Conservation (phyloP, 495 filamentous ascomycete species). For the Aspergillus sclerotiicarbonarius region DNA sequence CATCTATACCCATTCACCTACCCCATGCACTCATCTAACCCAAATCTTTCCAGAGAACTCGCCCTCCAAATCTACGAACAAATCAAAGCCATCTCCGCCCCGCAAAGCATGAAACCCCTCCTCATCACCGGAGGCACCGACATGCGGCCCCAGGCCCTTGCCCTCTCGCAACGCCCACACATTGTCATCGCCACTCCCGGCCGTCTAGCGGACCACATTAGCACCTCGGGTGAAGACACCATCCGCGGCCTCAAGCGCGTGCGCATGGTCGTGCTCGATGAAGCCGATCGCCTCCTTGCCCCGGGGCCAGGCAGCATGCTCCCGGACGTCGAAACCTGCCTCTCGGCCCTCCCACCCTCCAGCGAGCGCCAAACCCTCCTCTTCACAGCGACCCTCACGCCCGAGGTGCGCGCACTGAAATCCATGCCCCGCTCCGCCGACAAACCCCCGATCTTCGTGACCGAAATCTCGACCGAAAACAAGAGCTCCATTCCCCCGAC, state of each 20-base stretch:
- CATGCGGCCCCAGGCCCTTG: conserved; percentile 86
- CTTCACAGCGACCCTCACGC: conserved; percentile 95
- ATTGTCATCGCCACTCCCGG: conserved; percentile 94
- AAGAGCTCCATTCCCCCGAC: conserved; percentile 69
- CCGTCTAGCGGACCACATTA: conserved; percentile 90
- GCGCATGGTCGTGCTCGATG: conserved; percentile 87
- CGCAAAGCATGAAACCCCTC: conserved; percentile 78
- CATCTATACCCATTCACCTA: conserved; percentile 5
- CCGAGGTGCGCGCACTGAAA: conserved; percentile 85
- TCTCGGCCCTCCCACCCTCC: conserved; percentile 71
- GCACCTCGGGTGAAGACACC: conserved; percentile 85
- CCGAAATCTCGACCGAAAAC: conserved; percentile 76
- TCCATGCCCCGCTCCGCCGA: conserved; percentile 62
- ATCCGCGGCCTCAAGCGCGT: conserved; percentile 72
- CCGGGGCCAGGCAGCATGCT: conserved; percentile 79
- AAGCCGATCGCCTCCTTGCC: conserved; percentile 88
- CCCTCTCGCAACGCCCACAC: conserved; percentile 77
- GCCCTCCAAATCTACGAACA: conserved; percentile 96
- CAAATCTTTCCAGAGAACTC: conserved; percentile 60
- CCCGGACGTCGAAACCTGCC: conserved; percentile 86
- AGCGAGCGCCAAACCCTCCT: conserved; percentile 80
- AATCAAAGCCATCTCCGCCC: conserved; percentile 83
- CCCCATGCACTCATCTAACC: not conserved
- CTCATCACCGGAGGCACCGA: conserved; percentile 89
- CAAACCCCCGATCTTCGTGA: conserved; percentile 77